phyloP scores from a whole-genome alignment of 768 basidiomycete genomes.

The Tubosaeta sp. region DNA sequence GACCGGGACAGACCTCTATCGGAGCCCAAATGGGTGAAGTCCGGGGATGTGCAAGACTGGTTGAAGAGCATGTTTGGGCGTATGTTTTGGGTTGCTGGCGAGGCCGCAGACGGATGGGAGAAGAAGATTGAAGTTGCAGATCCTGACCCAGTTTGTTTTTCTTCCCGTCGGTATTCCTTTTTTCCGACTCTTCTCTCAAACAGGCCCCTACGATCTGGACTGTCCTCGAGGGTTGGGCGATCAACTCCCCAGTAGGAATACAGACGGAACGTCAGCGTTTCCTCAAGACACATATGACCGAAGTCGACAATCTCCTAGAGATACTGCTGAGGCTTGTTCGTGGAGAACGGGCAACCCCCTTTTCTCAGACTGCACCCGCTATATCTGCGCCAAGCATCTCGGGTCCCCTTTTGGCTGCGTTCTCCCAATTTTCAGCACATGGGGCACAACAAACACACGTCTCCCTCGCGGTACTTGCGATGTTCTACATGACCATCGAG shows the following conservation, averaged over 20 bases:
- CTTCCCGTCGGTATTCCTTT: background rate
- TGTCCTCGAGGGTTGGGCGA: slow-evolving; percentile 85
- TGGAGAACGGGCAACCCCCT: slow-evolving; percentile 75
- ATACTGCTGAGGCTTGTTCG: slow-evolving; percentile 89
- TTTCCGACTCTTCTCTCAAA: slow-evolving; percentile 2
- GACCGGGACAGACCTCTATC: slow-evolving; percentile 87
- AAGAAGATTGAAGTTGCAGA: slow-evolving; percentile 89
- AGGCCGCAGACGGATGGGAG: slow-evolving; percentile 89
- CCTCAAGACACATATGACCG: slow-evolving; percentile 81
- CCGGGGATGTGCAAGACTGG: slow-evolving; percentile 94
- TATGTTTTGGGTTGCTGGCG: slow-evolving; percentile 83
- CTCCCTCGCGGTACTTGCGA: slow-evolving; percentile 86
- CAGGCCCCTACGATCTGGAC: slow-evolving; percentile 92
- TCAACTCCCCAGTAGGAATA: slow-evolving; percentile 75
- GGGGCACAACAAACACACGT: slow-evolving; percentile 91
- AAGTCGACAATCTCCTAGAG: slow-evolving; percentile 87
- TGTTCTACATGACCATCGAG: slow-evolving; percentile 81
- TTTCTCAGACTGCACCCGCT: slow-evolving; percentile 58
- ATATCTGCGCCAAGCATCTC: slow-evolving; percentile 61
- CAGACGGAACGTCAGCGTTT: slow-evolving; percentile 81
- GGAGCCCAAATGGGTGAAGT: slow-evolving; percentile 96
- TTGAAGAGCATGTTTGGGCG: slow-evolving; percentile 81
- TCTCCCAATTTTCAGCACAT: slow-evolving; percentile 74
- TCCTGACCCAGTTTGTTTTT: slow-evolving; percentile 82
- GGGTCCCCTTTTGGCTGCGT: slow-evolving; percentile 66